Conservation (phyloP, 768 basidiomycete genomes). For the Lyophyllum shimeji region DNA sequence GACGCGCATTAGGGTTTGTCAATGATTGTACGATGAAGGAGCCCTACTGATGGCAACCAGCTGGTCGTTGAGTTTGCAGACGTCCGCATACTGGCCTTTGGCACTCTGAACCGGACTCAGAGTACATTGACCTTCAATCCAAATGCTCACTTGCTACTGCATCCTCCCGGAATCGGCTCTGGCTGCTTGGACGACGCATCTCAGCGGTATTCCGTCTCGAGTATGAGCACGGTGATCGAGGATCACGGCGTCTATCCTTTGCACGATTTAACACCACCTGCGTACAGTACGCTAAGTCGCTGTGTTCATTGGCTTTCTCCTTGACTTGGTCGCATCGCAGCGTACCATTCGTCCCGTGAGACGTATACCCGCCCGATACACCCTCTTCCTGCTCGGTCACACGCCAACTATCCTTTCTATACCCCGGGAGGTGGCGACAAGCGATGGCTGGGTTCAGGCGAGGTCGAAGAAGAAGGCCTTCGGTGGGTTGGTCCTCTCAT, state of each 20-base stretch:
- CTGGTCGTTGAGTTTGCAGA: slow-evolving; percentile 70
- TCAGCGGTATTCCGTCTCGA: slow-evolving; percentile 11
- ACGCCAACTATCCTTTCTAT: slow-evolving; percentile 69
- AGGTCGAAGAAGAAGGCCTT: slow-evolving; percentile 55
- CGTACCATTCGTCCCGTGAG: slow-evolving; percentile 27
- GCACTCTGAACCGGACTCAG: slow-evolving; percentile 58
- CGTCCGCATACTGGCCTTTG: slow-evolving; percentile 71
- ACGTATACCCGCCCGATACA: slow-evolving; percentile 46
- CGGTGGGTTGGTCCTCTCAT: slow-evolving; percentile 76
- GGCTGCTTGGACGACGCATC: slow-evolving; percentile 6
- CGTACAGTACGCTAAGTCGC: slow-evolving; percentile 27
- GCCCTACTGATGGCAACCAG: slow-evolving; percentile 31
- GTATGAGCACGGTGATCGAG: slow-evolving; percentile 24
- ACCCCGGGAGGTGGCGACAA: slow-evolving; percentile 70
- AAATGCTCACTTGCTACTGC: slow-evolving; percentile 68
- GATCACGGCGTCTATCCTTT: slow-evolving; percentile 48
- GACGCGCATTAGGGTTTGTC: slow-evolving; percentile 62
- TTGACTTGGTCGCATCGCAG: slow-evolving; percentile 23
- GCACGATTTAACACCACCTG: slow-evolving; percentile 25
- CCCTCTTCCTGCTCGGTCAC: slow-evolving; percentile 55
- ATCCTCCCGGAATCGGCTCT: slow-evolving; percentile 62
- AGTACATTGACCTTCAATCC: slow-evolving; percentile 57
- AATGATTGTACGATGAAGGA: background rate
- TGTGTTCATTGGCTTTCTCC: background rate
- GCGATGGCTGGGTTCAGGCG: slow-evolving; percentile 56